phyloP scores from a whole-genome alignment of 768 basidiomycete species.

The Leucosporidium yakuticum region DNA sequence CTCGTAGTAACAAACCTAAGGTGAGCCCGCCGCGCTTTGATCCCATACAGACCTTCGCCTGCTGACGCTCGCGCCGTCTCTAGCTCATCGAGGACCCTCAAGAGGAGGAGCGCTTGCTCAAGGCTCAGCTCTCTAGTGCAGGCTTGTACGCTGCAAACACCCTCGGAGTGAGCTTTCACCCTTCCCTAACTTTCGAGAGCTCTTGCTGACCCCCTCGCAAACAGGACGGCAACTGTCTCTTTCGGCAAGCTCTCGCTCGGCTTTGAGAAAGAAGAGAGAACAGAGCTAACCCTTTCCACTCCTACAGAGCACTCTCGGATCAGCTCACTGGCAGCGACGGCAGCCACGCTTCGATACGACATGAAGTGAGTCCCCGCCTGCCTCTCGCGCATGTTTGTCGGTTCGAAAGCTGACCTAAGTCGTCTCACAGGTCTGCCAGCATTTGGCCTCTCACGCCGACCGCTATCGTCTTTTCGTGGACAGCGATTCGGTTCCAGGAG shows the following conservation, averaged over 20 bases:
- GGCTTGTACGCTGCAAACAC: constrained; percentile 84
- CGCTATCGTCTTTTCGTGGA: constrained; percentile 85
- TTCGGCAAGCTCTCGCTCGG: constrained; percentile 44
- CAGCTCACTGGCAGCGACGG: constrained; percentile 73
- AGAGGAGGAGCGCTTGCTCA: constrained; percentile 46
- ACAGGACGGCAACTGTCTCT: constrained; percentile 79
- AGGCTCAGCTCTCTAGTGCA: constrained; percentile 64
- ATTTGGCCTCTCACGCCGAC: constrained; percentile 62
- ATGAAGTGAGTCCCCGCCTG: constrained; percentile 47
- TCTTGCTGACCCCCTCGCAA: too few relatives aligned
- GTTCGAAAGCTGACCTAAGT: not conserved
- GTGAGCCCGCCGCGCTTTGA: not conserved
- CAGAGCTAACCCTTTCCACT: not conserved
- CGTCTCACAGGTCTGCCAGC: constrained; percentile 56
- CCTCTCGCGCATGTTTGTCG: too few relatives aligned
- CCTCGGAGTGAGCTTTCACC: constrained; percentile 49
- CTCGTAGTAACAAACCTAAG: not conserved
- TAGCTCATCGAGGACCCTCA: constrained; percentile 35
- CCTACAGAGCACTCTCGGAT: constrained; percentile 64
- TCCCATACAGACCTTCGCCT: not conserved
- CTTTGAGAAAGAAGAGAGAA: not conserved
- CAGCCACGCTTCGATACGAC: constrained; percentile 61
- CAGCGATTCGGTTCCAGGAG: constrained; percentile 56
- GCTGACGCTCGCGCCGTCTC: not conserved
- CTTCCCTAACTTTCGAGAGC: not conserved